Base-by-base conservation (phyloP, 2,329 filamentous ascomycete species). In the Colletotrichum sp. region DNA sequence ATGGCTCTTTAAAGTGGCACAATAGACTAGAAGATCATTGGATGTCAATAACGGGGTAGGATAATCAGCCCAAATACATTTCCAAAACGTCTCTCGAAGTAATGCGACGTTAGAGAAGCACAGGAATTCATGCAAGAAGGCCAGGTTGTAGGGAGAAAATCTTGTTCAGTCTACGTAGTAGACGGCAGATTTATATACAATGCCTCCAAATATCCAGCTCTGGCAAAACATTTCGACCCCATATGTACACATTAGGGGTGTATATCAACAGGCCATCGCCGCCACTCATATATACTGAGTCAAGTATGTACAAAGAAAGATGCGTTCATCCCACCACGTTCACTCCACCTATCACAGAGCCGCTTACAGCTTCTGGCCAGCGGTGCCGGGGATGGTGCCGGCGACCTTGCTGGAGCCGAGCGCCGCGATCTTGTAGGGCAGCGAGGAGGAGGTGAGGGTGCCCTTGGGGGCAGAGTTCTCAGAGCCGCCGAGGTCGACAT, bases 401-500 rank as follows among this genome's bases (percentile, higher is more conserved):
- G 86, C 83, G 18, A 90, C 86, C 24, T 82, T 85, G 9, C 74
- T 81, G 1, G 87, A 86, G 2, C 87, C 88, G 32, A 91, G 80
- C 5, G 75, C 64, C 6, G 71, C 44, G 10, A 88, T 81, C n/a
- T 81, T 84, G 82, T 91, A 91, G 30, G 80, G 80, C 80, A 92
- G 92, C 0, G 87, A 87, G 15, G 90, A 84, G 10, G 83, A 84
- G 39, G 82, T 88, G 18, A 90, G 82, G 6, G 86, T 89, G 28
- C 88, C 88, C 60, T 81, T 80, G 3, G 86, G 85, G 2, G 89
- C 90, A 28, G 85, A 82, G 82, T 90, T 90, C 32, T 80, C 80
- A 26, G 84, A 85, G 60, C 83, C 85, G 30, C 89, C 85, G 10
- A 87, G 82, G 75, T 81, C 80, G 36, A 85, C 85, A 55, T 87